Percentiles rank a stretch among this genome's conserved stretches.
Evolutionary conservation across 179 eudicot species (phyloP).

Genomic region (Beta macrorhiza): DNA sequence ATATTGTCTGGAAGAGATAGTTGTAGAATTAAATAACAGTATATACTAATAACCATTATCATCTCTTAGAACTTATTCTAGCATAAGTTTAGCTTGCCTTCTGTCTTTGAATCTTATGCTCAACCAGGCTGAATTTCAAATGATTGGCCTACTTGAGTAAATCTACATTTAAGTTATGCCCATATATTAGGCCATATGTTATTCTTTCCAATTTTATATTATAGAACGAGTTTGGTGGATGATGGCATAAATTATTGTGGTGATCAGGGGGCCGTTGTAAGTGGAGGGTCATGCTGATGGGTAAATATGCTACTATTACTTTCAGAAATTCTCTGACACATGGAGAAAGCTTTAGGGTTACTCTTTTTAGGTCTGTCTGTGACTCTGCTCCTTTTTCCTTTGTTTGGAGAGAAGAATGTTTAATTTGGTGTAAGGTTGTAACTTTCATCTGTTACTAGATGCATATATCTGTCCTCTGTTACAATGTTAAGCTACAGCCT

Average conservation of each 20-base stretch:
- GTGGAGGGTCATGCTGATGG: neutral
- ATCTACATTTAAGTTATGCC: neutral
- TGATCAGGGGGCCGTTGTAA: constrained; percentile 13
- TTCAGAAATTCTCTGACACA: constrained; percentile 4
- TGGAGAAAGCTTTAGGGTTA: neutral
- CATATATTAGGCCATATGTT: constrained; percentile 3
- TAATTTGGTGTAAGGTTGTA: neutral
- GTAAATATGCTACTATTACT: neutral
- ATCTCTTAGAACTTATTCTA: constrained; percentile 1
- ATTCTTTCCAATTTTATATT: constrained; percentile 7
- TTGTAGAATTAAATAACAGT: neutral
- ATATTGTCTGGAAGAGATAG: constrained; percentile 3
- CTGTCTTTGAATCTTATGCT: constrained; percentile 27
- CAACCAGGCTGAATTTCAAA: constrained; percentile 3
- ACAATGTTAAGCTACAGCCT: neutral
- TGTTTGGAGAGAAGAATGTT: neutral
- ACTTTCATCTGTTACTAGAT: neutral
- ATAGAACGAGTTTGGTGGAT: constrained; percentile 11
- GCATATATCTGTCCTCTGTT: neutral
- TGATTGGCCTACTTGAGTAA: neutral
- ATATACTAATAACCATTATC: neutral
- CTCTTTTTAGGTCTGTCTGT: neutral
- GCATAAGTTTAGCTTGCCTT: neutral
- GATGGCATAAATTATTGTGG: constrained; percentile 3
- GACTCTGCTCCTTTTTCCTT: neutral